These are phyloP conservation scores for Russula sp. DNA, from an alignment of 768 basidiomycete species.

Conservation along the genomic window DNA sequence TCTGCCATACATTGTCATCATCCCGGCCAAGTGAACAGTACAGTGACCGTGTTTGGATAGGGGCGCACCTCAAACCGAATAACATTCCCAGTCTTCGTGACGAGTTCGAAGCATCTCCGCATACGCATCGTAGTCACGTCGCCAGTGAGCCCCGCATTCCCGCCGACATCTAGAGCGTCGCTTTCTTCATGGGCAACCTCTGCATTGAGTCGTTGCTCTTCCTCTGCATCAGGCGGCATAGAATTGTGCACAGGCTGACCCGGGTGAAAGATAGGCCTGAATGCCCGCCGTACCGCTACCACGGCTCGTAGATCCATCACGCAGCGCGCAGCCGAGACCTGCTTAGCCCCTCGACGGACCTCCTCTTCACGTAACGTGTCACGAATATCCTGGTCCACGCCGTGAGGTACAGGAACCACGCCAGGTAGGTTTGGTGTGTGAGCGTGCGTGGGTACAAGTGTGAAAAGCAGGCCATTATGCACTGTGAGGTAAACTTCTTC, in stretches of 20 bases:
- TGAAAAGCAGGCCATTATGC: conserved; percentile 71
- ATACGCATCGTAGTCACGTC: conserved; percentile 46
- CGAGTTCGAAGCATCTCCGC: conserved; percentile 71
- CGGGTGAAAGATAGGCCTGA: conserved; percentile 38
- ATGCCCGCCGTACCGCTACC: conserved; percentile 55
- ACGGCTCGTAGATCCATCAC: conserved; percentile 72
- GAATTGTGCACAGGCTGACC: conserved; percentile 17
- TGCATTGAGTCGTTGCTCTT: conserved; percentile 23
- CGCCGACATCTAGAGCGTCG: conserved; percentile 64
- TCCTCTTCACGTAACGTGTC: conserved; percentile 45
- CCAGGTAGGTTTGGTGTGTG: conserved; percentile 70
- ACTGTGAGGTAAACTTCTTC: conserved; percentile 63
- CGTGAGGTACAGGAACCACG: conserved; percentile 31
- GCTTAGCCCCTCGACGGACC: conserved; percentile 53
- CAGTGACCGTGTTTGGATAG: not conserved
- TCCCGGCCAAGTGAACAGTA: not conserved
- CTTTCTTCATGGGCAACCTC: conserved; percentile 34
- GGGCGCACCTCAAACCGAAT: conserved; percentile 70
- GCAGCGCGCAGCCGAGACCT: conserved; percentile 59
- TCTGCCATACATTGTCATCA: conserved; percentile 36
- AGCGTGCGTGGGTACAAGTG: conserved; percentile 44
- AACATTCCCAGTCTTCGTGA: conserved; percentile 60
- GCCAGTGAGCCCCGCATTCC: conserved; percentile 43
- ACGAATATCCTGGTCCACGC: conserved; percentile 26
- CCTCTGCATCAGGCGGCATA: conserved; percentile 25